Base-by-base conservation (phyloP, 1,284 basidiomycete species). In the Ustilago sp. region DNA sequence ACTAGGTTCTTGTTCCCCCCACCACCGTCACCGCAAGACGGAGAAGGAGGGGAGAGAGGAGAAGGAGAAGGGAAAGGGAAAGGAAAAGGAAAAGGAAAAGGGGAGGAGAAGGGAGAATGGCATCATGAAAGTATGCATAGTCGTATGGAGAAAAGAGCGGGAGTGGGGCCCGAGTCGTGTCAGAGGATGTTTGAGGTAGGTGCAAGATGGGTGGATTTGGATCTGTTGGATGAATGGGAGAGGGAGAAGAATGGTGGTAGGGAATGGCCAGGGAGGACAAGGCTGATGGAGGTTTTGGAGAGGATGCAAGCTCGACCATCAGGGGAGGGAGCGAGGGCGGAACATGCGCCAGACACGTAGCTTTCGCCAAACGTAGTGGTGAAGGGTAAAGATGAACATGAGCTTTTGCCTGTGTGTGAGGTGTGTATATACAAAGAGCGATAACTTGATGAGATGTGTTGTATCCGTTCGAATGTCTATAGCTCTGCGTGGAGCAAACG, bases 151-250 rank as follows among this genome's bases (percentile, higher is more conserved):
- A 56, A 48, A 45, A 59, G 52, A 36, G 63, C 71, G 3, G 83
- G 74, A 1, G 63, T 68, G 0, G 83, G 83, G 7, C 81, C 81
- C 2, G 77, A 70, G 9, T 61, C 73, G 23, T 85, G 83, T 55
- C 83, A 84, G 63, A 72, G 83, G 34, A 76, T 81, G 13, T 84
- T 84, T 54, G 59, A 78, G 8, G 36, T 83, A 4, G 81, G 79
- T 5, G 73, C 79, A 4, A 59, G 84, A 1, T 73, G 68, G 31
- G 93, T 93, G 89, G 92, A 95, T 83, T 91, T 93, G 75, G 89
- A 89, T n/a, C 88, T 90, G 38, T 87, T 95, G 56, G 84, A 85
- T 41, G 87, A 88, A 45, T 95, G 94, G 94, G 93, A 95, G 85
- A 83, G 80, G 60, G 87, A 89, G 68, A 89, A 87, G 41, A 93